phyloP scores from a whole-genome alignment of 805 yeast species.

The Isabelozyma pseudorhagii region DNA sequence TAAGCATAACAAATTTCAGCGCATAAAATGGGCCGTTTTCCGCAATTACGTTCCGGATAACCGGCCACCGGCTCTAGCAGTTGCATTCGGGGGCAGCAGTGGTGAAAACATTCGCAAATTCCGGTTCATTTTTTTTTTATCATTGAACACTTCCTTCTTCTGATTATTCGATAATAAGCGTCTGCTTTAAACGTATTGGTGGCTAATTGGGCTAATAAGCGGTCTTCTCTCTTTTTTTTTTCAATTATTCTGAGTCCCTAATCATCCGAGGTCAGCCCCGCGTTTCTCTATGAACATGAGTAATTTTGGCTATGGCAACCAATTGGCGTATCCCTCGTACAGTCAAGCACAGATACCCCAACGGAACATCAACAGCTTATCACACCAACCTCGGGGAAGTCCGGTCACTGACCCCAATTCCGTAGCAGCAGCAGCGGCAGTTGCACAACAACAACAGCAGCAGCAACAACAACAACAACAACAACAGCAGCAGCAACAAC shows the following conservation, averaged over 20 bases:
- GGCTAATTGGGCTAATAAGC: too few species aligned
- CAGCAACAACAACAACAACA: conserved; percentile 9
- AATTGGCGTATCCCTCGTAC: conserved; percentile 20
- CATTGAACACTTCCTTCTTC: not conserved
- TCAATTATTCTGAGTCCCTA: too few species aligned
- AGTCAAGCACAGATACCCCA: conserved; percentile 14
- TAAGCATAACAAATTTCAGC: not conserved
- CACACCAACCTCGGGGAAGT: not conserved
- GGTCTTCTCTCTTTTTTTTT: too few species aligned
- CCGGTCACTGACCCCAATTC: conserved; percentile 6
- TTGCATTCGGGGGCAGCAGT: not conserved
- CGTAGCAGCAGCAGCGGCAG: conserved; percentile 9
- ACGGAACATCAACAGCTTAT: conserved; percentile 5
- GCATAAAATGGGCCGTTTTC: not conserved
- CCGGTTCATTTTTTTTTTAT: conserved; percentile 4
- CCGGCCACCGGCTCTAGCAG: conserved; percentile 1
- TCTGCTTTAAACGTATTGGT: too few species aligned
- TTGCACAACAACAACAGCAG: conserved; percentile 6
- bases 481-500: conserved; percentile 4
- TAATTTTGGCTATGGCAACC: conserved; percentile 8
- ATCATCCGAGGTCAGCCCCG: too few species aligned
- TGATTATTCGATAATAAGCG: too few species aligned
- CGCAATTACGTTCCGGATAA: conserved; percentile 1
- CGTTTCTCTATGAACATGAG: not conserved
- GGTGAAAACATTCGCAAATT: not conserved